A percentile compares a stretch with the other conserved stretches of the same genome.
phyloP scores from a whole-genome alignment of 2,329 filamentous ascomycete species.

The Stemphylium lycopersici region DNA sequence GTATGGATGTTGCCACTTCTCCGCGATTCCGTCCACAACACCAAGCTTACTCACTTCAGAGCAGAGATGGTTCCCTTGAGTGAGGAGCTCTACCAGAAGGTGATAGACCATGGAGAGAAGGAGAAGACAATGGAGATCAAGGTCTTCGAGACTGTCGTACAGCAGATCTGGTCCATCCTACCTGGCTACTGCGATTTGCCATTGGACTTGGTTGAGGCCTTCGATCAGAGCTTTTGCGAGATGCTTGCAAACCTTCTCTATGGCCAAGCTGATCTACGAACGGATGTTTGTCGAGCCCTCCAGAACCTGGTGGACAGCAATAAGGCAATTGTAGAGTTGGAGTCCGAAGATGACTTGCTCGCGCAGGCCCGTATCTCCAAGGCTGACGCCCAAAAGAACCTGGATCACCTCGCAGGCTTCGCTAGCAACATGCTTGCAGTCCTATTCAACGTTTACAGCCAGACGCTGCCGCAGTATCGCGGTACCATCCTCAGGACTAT shows the following conservation, averaged over 20 bases:
- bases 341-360: constrained; percentile 73
- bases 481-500: constrained; percentile 92
- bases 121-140: constrained; percentile 97
- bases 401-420: constrained; percentile 79
- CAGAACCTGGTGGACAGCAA: constrained; percentile 92
- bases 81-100: constrained; percentile 85
- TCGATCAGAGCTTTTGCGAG: constrained; percentile 89
- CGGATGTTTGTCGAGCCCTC: constrained; percentile 84
- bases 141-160: constrained; percentile 94
- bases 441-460: constrained; percentile 98
- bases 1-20: constrained; percentile 95
- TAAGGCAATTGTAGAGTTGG: constrained; percentile 75
- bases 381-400: constrained; percentile 75
- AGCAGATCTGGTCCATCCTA: constrained; percentile 92
- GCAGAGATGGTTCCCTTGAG: constrained; percentile 87
- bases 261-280: constrained; percentile 83
- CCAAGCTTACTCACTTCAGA: constrained; percentile 83
- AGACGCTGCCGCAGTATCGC: constrained; percentile 90
- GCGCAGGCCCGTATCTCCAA: constrained; percentile 80
- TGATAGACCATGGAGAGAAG: constrained; percentile 78
- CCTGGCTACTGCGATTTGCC: constrained; percentile 96
- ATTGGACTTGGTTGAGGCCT: constrained; percentile 71
- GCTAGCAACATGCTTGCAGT: constrained; percentile 91
- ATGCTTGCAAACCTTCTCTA: constrained; percentile 91
- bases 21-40: constrained; percentile 88